A percentile compares a stretch with the other conserved stretches of the same genome.
Conservation (phyloP, 164 flowering plant species). For the Taxillus chinensis region DNA sequence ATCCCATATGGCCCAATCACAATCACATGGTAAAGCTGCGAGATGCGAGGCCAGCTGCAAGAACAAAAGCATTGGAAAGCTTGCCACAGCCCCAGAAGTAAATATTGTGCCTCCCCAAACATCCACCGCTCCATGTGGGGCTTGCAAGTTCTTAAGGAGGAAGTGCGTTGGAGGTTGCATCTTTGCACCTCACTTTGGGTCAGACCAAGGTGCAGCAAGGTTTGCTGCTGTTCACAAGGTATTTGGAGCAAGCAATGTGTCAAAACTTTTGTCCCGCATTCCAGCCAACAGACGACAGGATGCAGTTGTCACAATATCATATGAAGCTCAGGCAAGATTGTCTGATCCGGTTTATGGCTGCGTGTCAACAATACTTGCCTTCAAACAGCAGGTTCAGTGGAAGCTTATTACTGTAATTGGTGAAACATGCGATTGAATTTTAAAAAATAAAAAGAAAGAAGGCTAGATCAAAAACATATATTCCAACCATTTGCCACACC, state of each 20-base stretch:
- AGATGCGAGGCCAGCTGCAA: conserved; percentile 12
- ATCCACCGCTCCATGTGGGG: conserved; percentile 64
- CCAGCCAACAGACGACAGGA: conserved; percentile 71
- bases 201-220: conserved; percentile 85
- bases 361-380: conserved; percentile 75
- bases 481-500: no score
- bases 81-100: not conserved
- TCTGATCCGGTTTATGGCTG: conserved; percentile 93
- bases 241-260: conserved; percentile 90
- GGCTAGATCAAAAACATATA: no score
- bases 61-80: conserved; percentile 2
- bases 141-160: conserved; percentile 89
- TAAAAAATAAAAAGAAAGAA: no score
- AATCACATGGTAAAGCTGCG: conserved; percentile 7
- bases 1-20: conserved; percentile 21
- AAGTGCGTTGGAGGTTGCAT: conserved; percentile 78
- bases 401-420: no score
- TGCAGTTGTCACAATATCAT: conserved; percentile 70
- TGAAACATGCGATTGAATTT: no score
- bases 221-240: conserved; percentile 92
- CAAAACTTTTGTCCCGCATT: conserved; percentile 62
- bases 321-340: conserved; percentile 88
- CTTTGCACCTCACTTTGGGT: conserved; percentile 75
- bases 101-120: not conserved
- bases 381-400: conserved; percentile 72